Percentiles rank a stretch among this genome's conserved stretches.
Evolutionary conservation across 2,329 filamentous ascomycete species (phyloP).

Genomic region (Botryotinia convoluta): DNA sequence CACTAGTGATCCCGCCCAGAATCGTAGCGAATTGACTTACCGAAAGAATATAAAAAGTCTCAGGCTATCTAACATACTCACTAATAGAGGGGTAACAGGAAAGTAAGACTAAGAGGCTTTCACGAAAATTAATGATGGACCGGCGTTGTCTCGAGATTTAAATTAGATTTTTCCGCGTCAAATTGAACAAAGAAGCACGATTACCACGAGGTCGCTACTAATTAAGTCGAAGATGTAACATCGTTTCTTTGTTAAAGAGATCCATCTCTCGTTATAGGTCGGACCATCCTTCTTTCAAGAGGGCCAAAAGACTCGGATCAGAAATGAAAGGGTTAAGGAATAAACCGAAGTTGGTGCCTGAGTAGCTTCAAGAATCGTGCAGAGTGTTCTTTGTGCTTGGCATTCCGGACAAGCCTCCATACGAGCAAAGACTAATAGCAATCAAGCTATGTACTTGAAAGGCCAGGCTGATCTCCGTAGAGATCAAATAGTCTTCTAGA

Average conservation of each 20-base stretch:
- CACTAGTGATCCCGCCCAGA: neutral
- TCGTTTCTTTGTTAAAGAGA: neutral
- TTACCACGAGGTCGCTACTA: neutral
- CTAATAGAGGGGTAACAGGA: neutral
- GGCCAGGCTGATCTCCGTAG: neutral
- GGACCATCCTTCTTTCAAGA: neutral
- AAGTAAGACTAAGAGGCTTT: neutral
- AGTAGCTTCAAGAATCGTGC: constrained; percentile 5
- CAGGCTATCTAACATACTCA: neutral
- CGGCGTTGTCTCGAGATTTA: neutral
- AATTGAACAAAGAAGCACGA: neutral
- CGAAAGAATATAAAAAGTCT: neutral
- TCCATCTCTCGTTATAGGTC: neutral
- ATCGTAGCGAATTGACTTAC: constrained; percentile 1
- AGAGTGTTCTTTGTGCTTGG: constrained; percentile 7
- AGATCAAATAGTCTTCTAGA: neutral
- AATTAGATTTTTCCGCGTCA: constrained; percentile 3
- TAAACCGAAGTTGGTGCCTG: neutral
- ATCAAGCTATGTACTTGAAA: neutral
- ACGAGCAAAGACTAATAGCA: neutral
- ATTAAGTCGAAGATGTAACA: neutral
- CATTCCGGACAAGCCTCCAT: neutral
- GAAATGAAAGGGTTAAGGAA: neutral
- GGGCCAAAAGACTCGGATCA: neutral
- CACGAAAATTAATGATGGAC: neutral